Conservation (phyloP, 1,139 yeast species). For the Pichiaceae sp. region DNA sequence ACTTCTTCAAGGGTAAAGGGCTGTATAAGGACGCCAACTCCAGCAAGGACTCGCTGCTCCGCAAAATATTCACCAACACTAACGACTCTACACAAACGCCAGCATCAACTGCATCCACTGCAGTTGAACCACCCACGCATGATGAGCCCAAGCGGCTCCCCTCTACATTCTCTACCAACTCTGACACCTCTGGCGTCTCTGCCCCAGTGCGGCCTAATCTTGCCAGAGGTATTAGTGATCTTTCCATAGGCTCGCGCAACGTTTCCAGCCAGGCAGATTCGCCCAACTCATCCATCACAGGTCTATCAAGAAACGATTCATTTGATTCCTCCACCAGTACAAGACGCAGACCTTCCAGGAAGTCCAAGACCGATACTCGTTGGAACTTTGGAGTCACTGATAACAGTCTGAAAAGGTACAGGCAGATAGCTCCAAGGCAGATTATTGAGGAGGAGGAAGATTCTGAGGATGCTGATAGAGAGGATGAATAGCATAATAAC, state of each 20-base stretch:
- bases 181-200: conserved; percentile 25
- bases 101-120: background rate
- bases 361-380: conserved; percentile 21
- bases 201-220: conserved; percentile 12
- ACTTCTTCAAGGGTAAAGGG: background rate
- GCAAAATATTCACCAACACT: conserved; percentile 2
- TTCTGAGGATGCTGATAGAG: conserved; percentile 5
- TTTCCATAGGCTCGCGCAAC: conserved; percentile 17
- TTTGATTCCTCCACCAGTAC: conserved; percentile 20
- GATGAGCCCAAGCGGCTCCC: too few species aligned
- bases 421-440: conserved; percentile 20
- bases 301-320: conserved; percentile 22
- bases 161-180: too few species aligned
- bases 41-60: background rate
- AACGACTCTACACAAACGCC: too few species aligned
- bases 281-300: conserved; percentile 23
- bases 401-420: conserved; percentile 15
- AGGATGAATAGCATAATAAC: too few species aligned
- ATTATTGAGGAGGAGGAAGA: conserved; percentile 26
- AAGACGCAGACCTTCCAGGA: conserved; percentile 14
- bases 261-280: conserved; percentile 21
- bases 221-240: conserved; percentile 22
- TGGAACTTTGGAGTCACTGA: conserved; percentile 15
- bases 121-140: background rate
- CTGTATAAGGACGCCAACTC: background rate